Evolutionary conservation across 225 moss, liverwort and hornwort genomes (phyloP).

Genomic region (Marchantia paleacea): DNA sequence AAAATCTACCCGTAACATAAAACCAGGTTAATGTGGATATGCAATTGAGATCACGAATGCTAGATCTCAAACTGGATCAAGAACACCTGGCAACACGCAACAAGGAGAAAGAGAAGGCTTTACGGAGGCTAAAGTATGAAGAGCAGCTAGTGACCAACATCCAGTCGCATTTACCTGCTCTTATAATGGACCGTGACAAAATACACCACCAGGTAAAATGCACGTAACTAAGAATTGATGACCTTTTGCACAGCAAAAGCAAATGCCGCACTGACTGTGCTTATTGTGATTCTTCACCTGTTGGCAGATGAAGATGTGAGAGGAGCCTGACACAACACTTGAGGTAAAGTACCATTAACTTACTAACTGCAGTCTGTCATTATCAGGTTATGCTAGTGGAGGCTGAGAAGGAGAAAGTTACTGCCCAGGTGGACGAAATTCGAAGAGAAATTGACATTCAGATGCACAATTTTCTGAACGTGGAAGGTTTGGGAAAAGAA

Average conservation of each 20-base stretch:
- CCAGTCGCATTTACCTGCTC: constrained; percentile 50
- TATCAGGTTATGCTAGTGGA: constrained; percentile 49
- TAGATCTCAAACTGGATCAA: constrained; percentile 64
- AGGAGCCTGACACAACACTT: neutral
- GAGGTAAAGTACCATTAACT: neutral
- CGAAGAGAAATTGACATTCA: constrained; percentile 61
- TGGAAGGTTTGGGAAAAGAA: constrained; percentile 65
- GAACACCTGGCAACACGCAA: constrained; percentile 56
- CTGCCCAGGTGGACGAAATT: constrained; percentile 41
- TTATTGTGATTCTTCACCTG: neutral
- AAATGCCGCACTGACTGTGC: neutral
- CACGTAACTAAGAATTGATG: neutral
- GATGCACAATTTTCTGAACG: constrained; percentile 58
- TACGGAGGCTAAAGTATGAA: constrained; percentile 47
- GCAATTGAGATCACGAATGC: constrained; percentile 65
- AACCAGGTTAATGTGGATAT: constrained; percentile 81
- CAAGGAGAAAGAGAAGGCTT: constrained; percentile 63
- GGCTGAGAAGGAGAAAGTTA: constrained; percentile 51
- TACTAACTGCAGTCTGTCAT: neutral
- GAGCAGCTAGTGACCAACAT: constrained; percentile 53
- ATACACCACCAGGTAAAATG: constrained; percentile 49
- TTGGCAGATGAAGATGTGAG: neutral
- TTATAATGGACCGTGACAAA: constrained; percentile 51
- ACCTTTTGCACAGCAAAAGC: neutral
- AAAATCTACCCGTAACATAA: neutral